phyloP scores from a whole-genome alignment of 1,284 basidiomycete species.

The Sporisorium scitamineum region DNA sequence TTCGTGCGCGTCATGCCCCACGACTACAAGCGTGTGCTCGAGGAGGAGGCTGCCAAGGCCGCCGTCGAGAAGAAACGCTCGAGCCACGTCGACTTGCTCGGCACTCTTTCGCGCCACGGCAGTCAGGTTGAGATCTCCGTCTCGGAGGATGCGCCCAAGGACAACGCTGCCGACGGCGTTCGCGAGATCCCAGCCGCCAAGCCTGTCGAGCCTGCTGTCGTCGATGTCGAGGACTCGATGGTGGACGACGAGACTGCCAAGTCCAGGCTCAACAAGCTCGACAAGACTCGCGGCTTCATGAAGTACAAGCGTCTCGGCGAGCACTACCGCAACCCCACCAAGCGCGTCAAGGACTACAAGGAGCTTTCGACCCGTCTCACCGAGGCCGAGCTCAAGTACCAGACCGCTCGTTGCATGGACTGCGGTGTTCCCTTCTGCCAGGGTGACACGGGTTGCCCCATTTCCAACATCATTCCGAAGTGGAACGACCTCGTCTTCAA shows the following conservation, averaged over 20 bases:
- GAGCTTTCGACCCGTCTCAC: conserved; percentile 65
- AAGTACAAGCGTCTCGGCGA: conserved; percentile 68
- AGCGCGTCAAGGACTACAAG: conserved; percentile 66
- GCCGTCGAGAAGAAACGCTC: conserved; percentile 67
- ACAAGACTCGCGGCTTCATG: conserved; percentile 68
- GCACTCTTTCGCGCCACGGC: conserved; percentile 65
- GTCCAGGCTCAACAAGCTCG: conserved; percentile 63
- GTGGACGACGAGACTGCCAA: conserved; percentile 65
- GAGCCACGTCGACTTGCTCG: conserved; percentile 67
- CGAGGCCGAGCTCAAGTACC: conserved; percentile 67
- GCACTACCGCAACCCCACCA: conserved; percentile 63
- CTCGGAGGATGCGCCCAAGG: conserved; percentile 47
- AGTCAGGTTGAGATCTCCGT: conserved; percentile 60
- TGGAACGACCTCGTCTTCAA: conserved; percentile 69
- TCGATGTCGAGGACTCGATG: conserved; percentile 67
- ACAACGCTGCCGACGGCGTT: conserved; percentile 42
- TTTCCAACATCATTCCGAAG: conserved; percentile 67
- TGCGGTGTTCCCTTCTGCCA: conserved; percentile 69
- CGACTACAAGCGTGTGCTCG: conserved; percentile 68
- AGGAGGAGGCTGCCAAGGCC: conserved; percentile 67
- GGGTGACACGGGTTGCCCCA: conserved; percentile 66
- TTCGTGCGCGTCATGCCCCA: conserved; percentile 66
- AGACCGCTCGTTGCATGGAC: conserved; percentile 68
- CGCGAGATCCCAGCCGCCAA: conserved; percentile 50
- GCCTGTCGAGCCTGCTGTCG: conserved; percentile 59